Evolutionary conservation across 495 filamentous ascomycete genomes (phyloP), one percentile per base, ranked within the genome.

Genomic region (Penicillium canariense): DNA sequence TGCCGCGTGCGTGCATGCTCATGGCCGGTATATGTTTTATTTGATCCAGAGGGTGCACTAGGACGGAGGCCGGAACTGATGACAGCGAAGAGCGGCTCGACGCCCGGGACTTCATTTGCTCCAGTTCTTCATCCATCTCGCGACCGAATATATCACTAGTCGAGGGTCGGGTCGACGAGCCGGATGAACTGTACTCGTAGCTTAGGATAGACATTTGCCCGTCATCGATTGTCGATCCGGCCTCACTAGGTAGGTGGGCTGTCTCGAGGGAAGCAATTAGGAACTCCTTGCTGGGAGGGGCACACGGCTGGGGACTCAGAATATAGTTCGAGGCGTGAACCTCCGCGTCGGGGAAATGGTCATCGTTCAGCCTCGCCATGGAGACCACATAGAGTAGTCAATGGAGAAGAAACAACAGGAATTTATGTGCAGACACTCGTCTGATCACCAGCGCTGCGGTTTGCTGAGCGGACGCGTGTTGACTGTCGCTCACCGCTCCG

Each of bases 61-160:
- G 56, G 6, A 74, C 68, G 4, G 73, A 77, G 14, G 62, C 67
- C 3, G 76, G 74, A 8, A 74, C 53, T 0, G 76, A 77, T 4
- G 73, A 77, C 12, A 76, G 49, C 1, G 76, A 79, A 10, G 76
- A 77, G 30, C 68, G 71, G 52, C 74, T 79, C 5, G 74, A 76
- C 22, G 68, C 57, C 43, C 73, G 54, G 1, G 73, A 75, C 23
- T 70, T 67, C 27, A 66, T 28, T 0, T 58, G 63, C 4, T 50
- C 54, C 32, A 68, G 55, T 10, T 69, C 73, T 18, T 73, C 70
- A 28, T 72, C 71, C 30, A 65, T 52, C 20, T 68, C 62, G 4
- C 49, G 63, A 27, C 58, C 59, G 34, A 68, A 66, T 7, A 66
- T 55, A 26, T 72, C 72, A 34, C 59, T 62, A 7, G 61, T 60